Conservation (phyloP, 768 basidiomycete genomes). For the Kwoniella bestiolae region DNA sequence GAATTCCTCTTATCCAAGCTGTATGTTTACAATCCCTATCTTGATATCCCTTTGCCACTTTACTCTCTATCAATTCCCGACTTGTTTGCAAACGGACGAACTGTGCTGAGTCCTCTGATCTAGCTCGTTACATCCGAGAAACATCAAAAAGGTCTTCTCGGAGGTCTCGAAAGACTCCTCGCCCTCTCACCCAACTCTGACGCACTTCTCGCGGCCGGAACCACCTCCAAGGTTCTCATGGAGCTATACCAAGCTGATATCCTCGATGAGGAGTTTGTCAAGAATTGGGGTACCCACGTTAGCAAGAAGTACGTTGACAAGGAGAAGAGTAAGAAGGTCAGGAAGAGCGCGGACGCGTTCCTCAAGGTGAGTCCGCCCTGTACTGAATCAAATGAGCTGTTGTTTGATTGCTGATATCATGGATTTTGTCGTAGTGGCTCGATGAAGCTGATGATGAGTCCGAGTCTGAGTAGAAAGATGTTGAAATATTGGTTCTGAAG, state of each 20-base stretch:
- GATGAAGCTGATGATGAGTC: constrained; percentile 34
- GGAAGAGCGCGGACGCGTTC: constrained; percentile 90
- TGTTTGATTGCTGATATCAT: background rate
- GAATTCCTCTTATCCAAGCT: constrained; percentile 74
- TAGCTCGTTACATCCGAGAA: constrained; percentile 91
- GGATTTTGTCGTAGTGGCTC: constrained; percentile 19
- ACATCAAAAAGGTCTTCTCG: constrained; percentile 90
- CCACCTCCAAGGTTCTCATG: constrained; percentile 92
- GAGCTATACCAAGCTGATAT: constrained; percentile 88
- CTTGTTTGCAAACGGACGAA: background rate
- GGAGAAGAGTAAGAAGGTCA: constrained; percentile 91
- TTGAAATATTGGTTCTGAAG: too few species aligned
- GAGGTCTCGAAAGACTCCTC: constrained; percentile 85
- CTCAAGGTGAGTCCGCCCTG: constrained; percentile 67
- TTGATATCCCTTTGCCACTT: background rate
- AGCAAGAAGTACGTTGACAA: constrained; percentile 96
- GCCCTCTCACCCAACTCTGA: constrained; percentile 72
- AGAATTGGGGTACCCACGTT: constrained; percentile 93
- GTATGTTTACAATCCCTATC: constrained; percentile 59
- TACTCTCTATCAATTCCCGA: background rate
- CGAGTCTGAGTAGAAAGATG: constrained; percentile 18
- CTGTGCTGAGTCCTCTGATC: background rate
- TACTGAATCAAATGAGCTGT: too few species aligned
- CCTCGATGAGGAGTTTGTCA: constrained; percentile 86
- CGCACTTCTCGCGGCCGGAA: constrained; percentile 58